Evolutionary conservation across 768 basidiomycete genomes (phyloP).

Genomic region (Floccularia luteovirens): DNA sequence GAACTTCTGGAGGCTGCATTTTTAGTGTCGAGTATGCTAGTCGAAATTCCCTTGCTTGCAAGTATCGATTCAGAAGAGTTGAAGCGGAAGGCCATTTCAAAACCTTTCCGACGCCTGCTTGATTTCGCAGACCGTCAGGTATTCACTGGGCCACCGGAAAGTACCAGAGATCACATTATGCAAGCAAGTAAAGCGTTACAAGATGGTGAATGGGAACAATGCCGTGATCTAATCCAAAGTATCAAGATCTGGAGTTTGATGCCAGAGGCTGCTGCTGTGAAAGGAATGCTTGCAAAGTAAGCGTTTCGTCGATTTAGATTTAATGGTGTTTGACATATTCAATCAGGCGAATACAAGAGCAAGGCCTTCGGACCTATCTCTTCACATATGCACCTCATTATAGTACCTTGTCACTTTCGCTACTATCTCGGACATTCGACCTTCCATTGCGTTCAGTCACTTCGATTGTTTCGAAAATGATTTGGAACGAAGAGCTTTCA

Average conservation of each 20-base stretch:
- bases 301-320: slow-evolving; percentile 14
- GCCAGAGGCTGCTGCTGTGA: slow-evolving; percentile 81
- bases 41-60: slow-evolving; percentile 92
- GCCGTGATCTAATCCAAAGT: slow-evolving; percentile 85
- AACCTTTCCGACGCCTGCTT: slow-evolving; percentile 89
- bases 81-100: slow-evolving; percentile 90
- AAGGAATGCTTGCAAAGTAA: slow-evolving; percentile 92
- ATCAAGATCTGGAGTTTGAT: slow-evolving; percentile 99
- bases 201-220: slow-evolving; percentile 95
- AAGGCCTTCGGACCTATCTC: slow-evolving; percentile 92
- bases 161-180: slow-evolving; percentile 98
- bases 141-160: slow-evolving; percentile 98
- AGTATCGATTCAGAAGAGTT: slow-evolving; percentile 92
- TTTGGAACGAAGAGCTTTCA: slow-evolving; percentile 92
- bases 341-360: slow-evolving; percentile 91
- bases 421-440: slow-evolving; percentile 84
- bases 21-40: slow-evolving; percentile 96
- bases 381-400: slow-evolving; percentile 98
- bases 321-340: slow-evolving; percentile 7
- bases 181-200: slow-evolving; percentile 96
- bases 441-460: slow-evolving; percentile 76
- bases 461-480: slow-evolving; percentile 95
- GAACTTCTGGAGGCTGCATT: slow-evolving; percentile 97
- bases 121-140: slow-evolving; percentile 98
- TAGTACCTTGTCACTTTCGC: slow-evolving; percentile 79